phyloP scores from a whole-genome alignment of 306 rosid genomes.

The Alnus rubra region DNA sequence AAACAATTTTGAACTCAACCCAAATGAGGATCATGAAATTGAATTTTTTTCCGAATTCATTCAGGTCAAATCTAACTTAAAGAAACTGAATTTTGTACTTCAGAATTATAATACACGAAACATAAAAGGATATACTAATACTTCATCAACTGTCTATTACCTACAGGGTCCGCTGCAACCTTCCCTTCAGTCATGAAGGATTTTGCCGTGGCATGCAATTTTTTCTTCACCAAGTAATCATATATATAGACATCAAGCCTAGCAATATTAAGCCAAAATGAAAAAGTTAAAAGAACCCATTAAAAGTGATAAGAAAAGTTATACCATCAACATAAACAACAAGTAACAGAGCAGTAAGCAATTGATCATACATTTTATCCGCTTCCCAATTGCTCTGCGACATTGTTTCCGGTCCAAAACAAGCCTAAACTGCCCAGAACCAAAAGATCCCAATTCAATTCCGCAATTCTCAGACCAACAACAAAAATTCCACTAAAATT shows the following conservation, averaged over 20 bases:
- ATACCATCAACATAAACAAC: neutral
- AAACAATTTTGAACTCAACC: neutral
- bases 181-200: conserved; percentile 96
- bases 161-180: conserved; percentile 93
- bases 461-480: neutral
- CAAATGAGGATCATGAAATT: conserved; percentile 1
- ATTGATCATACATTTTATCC: conserved; percentile 73
- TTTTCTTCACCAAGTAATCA: conserved; percentile 92
- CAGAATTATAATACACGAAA: neutral
- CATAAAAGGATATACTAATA: conserved; percentile 2
- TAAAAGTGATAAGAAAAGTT: neutral
- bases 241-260: conserved; percentile 98
- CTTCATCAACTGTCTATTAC: conserved; percentile 43
- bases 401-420: conserved; percentile 45
- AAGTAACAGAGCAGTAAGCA: conserved; percentile 1
- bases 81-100: neutral
- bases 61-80: neutral
- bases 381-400: conserved; percentile 98
- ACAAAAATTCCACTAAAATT: neutral
- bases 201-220: conserved; percentile 85
- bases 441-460: conserved; percentile 23
- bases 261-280: conserved; percentile 17
- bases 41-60: neutral
- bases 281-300: neutral
- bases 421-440: conserved; percentile 36